Conservation (phyloP, 768 basidiomycete species). For the Trametes elegans region DNA sequence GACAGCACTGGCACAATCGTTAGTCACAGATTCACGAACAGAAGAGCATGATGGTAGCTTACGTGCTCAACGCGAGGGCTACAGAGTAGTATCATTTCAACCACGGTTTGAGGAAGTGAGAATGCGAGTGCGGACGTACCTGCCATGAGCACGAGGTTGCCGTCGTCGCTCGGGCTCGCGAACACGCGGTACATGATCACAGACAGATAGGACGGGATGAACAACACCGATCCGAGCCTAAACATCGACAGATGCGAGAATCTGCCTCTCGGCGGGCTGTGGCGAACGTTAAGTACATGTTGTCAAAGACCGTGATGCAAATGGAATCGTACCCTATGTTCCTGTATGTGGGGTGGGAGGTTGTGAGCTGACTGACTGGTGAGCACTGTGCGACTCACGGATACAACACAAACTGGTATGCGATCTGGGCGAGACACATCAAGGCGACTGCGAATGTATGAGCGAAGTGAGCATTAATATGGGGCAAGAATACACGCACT, state of each 20-base stretch:
- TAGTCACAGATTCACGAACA: slow-evolving; percentile 66
- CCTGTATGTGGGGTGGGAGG: slow-evolving; percentile 17
- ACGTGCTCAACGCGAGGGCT: slow-evolving; percentile 84
- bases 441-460: slow-evolving; percentile 67
- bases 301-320: no score
- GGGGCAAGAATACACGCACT: slow-evolving; percentile 45
- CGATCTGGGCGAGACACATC: slow-evolving; percentile 93
- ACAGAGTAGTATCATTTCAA: no score
- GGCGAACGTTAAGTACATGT: background rate
- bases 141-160: slow-evolving; percentile 78
- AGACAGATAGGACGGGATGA: slow-evolving; percentile 86
- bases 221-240: slow-evolving; percentile 80
- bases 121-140: no score
- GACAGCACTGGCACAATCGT: slow-evolving; percentile 69
- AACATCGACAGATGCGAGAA: slow-evolving; percentile 90
- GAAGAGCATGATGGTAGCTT: slow-evolving; percentile 31
- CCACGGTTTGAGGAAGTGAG: no score
- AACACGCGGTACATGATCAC: slow-evolving; percentile 73
- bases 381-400: slow-evolving; percentile 55
- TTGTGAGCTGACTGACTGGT: background rate
- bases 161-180: slow-evolving; percentile 65
- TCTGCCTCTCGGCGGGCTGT: slow-evolving; percentile 74
- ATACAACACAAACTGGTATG: slow-evolving; percentile 89
- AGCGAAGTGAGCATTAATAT: no score
- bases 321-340: slow-evolving; percentile 34